A percentile compares a stretch with the other conserved stretches of the same genome.
These are phyloP conservation scores for Hypholoma sublateritium DNA, from an alignment of 768 basidiomycete genomes.

Conservation along the genomic window DNA sequence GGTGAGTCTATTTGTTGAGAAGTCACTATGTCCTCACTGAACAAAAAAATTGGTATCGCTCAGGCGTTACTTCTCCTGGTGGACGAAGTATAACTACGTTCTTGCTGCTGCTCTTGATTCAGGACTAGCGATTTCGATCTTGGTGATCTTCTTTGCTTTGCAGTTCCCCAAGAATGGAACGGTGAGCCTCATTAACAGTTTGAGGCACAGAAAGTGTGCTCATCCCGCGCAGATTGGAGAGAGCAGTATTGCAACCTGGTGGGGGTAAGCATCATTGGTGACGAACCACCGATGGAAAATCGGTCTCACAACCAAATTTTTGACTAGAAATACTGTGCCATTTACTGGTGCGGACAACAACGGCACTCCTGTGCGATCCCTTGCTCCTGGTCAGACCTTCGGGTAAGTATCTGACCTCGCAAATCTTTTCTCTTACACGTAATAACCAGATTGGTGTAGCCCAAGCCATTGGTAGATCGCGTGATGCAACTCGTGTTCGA, in stretches of 20 bases:
- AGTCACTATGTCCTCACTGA: neutral
- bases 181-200: neutral
- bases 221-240: conserved; percentile 22
- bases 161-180: conserved; percentile 40
- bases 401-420: conserved; percentile 7
- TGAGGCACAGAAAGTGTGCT: too few relatives aligned
- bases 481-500: too few relatives aligned
- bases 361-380: conserved; percentile 12
- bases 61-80: conserved; percentile 63
- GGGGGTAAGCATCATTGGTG: conserved; percentile 26
- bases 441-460: too few relatives aligned
- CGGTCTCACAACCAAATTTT: neutral
- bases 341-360: conserved; percentile 11
- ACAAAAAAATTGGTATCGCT: neutral
- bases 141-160: conserved; percentile 62
- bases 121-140: conserved; percentile 59
- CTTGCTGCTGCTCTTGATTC: conserved; percentile 73
- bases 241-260: conserved; percentile 30
- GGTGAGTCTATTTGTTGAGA: conserved; percentile 17
- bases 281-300: neutral
- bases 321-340: conserved; percentile 13
- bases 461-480: too few relatives aligned
- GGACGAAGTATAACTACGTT: conserved; percentile 77
- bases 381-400: conserved; percentile 15
- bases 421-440: too few relatives aligned